phyloP scores from a whole-genome alignment of 2,329 filamentous ascomycete genomes.

The Cytospora piceae region DNA sequence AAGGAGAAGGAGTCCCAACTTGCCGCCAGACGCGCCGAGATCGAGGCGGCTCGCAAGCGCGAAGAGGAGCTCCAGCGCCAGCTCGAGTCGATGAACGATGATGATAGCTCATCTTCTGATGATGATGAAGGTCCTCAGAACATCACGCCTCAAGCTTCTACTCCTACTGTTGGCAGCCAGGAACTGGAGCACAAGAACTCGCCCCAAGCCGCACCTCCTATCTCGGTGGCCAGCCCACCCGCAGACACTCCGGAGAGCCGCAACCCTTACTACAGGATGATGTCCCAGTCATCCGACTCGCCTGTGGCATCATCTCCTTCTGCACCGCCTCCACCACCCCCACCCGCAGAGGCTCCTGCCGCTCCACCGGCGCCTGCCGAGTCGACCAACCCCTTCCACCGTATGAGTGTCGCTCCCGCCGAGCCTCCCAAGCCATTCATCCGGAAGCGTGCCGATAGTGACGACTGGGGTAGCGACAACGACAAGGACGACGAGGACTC shows the following conservation, averaged over 20 bases:
- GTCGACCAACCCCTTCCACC: slow-evolving; percentile 96
- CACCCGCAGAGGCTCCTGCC: slow-evolving; percentile 45
- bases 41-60: slow-evolving; percentile 87
- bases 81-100: slow-evolving; percentile 74
- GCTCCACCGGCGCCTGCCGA: slow-evolving; percentile 48
- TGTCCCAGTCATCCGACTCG: slow-evolving; percentile 68
- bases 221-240: slow-evolving; percentile 56
- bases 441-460: slow-evolving; percentile 57
- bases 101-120: slow-evolving; percentile 66
- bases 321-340: slow-evolving; percentile 48
- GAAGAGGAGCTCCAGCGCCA: slow-evolving; percentile 89
- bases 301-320: slow-evolving; percentile 46
- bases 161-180: slow-evolving; percentile 58
- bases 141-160: slow-evolving; percentile 65
- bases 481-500: slow-evolving; percentile 56
- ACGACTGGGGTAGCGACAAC: slow-evolving; percentile 87
- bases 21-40: slow-evolving; percentile 83
- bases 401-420: slow-evolving; percentile 61
- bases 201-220: slow-evolving; percentile 46
- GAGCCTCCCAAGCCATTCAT: slow-evolving; percentile 56
- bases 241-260: slow-evolving; percentile 74
- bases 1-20: slow-evolving; percentile 87
- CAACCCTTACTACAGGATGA: slow-evolving; percentile 93
- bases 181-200: slow-evolving; percentile 58
- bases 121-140: slow-evolving; percentile 80